Percentiles rank a stretch among this genome's conserved stretches.
These are phyloP conservation scores for Durusdinium trenchii DNA, from an alignment of 73 alveolate genomes.

Conservation along the genomic window DNA sequence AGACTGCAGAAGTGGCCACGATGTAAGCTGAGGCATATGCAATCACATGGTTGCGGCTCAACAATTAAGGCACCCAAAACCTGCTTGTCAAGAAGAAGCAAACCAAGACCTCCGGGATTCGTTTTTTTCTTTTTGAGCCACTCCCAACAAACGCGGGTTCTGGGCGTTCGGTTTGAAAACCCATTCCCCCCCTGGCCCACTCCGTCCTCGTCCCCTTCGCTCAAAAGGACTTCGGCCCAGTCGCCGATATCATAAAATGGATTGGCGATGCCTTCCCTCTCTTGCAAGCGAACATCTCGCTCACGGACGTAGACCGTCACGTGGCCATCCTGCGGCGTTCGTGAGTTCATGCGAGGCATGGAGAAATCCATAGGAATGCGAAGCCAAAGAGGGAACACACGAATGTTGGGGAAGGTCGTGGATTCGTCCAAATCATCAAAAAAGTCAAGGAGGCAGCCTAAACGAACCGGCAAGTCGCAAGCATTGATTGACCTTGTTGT, in stretches of 20 bases:
- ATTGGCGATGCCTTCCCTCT: slow-evolving; percentile 61
- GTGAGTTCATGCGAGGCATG: background rate
- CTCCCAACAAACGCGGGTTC: too few relatives aligned
- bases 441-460: background rate
- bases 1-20: too few relatives aligned
- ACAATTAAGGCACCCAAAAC: too few relatives aligned
- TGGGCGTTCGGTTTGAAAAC: too few relatives aligned
- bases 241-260: slow-evolving; percentile 59
- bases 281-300: slow-evolving; percentile 51
- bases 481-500: too few relatives aligned
- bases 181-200: too few relatives aligned
- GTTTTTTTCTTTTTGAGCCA: too few relatives aligned
- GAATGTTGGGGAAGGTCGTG: background rate
- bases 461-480: background rate
- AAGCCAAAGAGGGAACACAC: background rate
- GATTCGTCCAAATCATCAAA: background rate
- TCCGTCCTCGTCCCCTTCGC: too few relatives aligned
- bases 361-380: background rate
- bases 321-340: background rate
- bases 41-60: too few relatives aligned
- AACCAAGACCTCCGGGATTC: too few relatives aligned
- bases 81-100: too few relatives aligned
- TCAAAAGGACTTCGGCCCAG: background rate
- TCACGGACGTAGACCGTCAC: slow-evolving; percentile 49
- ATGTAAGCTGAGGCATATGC: too few relatives aligned